Evolutionary conservation across 352 stramenopile species (phyloP), one percentile per base, ranked within the genome.

Genomic region (Paralagenidium karlingii): DNA sequence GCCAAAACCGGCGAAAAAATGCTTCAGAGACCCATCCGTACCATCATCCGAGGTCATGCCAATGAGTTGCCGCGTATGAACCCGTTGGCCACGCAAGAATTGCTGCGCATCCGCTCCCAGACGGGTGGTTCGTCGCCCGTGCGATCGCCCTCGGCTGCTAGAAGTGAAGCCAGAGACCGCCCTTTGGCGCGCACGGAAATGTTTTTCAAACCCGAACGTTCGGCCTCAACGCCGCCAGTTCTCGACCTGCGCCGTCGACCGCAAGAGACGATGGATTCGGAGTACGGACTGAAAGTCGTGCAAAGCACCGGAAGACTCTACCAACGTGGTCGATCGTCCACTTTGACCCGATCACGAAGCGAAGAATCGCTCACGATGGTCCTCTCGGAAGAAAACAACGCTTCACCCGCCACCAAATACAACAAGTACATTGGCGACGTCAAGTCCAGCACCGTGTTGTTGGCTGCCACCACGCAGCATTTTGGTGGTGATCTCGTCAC

Each of bases 401-500:
- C 58, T 24, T 16, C 43, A 12, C 15, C 36, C 8, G 45, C 26
- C 18, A 60, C 75, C 24, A 86, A 86, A 58, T 81, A 82, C 47
- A 53, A 57, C n/a, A 69, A 80, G 49, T 81, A 78, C 48, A 48
- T 85, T 24, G 63, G 76, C 46, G 70, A 84, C 27, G 54, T 51
- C 4, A 71, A 71, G n/a, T 54, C 69, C 27, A 82, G 63, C 22
- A 84, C 68, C 15, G 69, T 90, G 19, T 40, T 90, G 24, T 50
- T 90, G 15, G 76, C 76, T 12, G 76, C 76, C 5, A 83, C 73
- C 8, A 87, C 76, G 45, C 70, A 90, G 54, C 70, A 90, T 53
- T 90, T 90, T 68, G 76, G 76, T 20, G 76, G 76, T 2, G 76
- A 90, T 26, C 50, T 90, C 3, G 73, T 86, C 9, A 90, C 76